Conservation (phyloP, 176 grass and related monocot genomes). For the Juncus inflexus region DNA sequence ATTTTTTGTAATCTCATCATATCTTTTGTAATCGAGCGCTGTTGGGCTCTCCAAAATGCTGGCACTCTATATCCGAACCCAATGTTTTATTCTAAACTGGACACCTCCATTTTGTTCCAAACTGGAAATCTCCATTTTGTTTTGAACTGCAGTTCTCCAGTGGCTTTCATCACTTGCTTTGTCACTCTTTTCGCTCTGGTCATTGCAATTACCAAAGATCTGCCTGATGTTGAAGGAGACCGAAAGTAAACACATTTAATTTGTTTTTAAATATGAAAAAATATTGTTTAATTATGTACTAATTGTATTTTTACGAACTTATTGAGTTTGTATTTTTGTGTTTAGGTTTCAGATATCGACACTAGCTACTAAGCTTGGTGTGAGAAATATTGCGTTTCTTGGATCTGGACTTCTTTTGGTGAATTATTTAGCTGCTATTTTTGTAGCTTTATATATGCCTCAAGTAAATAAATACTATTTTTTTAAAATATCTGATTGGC, state of each 20-base stretch:
- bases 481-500: background rate
- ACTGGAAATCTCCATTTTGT: constrained; percentile 1
- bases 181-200: constrained; percentile 97
- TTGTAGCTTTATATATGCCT: constrained; percentile 72
- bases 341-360: constrained; percentile 90
- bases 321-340: no score
- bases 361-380: constrained; percentile 94
- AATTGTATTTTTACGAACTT: background rate
- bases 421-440: constrained; percentile 87
- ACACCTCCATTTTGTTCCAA: background rate
- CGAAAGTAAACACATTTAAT: constrained; percentile 70
- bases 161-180: constrained; percentile 94
- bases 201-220: constrained; percentile 99
- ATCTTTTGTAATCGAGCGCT: no score
- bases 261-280: constrained; percentile 6
- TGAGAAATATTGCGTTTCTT: constrained; percentile 95
- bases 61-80: no score
- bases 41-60: no score
- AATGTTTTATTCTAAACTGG: background rate
- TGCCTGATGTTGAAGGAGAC: constrained; percentile 98
- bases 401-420: constrained; percentile 76
- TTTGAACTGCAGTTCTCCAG: constrained; percentile 73
- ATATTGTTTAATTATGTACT: background rate
- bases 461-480: constrained; percentile 43
- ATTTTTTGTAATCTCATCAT: no score